Conservation (phyloP, 805 yeast genomes). For the Candida parachauliodes region DNA sequence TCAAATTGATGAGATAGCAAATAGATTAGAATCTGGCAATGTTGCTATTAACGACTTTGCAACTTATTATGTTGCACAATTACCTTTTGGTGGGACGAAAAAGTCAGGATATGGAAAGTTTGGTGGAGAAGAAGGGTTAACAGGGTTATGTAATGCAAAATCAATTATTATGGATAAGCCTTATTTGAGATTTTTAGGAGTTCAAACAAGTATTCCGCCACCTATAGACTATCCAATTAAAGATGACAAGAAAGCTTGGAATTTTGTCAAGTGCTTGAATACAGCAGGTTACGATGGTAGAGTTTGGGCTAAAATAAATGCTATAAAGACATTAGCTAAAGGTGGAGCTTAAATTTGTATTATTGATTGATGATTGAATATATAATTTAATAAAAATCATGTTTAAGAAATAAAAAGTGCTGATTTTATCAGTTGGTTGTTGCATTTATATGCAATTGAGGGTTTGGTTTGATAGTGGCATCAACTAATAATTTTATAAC, state of each 20-base stretch:
- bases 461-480: conserved; percentile 75
- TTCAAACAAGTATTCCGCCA: conserved; percentile 80
- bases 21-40: conserved; percentile 73
- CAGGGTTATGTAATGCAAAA: conserved; percentile 84
- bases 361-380: too few species aligned
- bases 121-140: conserved; percentile 95
- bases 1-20: conserved; percentile 60
- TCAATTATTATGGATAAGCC: conserved; percentile 82
- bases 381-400: too few species aligned
- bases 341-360: conserved; percentile 7
- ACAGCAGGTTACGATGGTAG: conserved; percentile 79
- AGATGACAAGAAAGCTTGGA: conserved; percentile 82
- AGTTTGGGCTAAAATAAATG: conserved; percentile 55
- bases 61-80: conserved; percentile 89
- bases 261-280: conserved; percentile 76
- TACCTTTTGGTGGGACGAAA: conserved; percentile 94
- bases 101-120: conserved; percentile 97
- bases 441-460: conserved; percentile 82
- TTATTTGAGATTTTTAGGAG: conserved; percentile 50
- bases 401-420: too few species aligned
- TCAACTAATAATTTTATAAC: conserved; percentile 77
- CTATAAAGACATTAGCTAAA: conserved; percentile 36
- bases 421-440: neutral
- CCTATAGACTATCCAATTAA: conserved; percentile 90
- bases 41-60: conserved; percentile 98